A percentile compares a stretch with the other conserved stretches of the same genome.
Conservation (phyloP, 2,329 filamentous ascomycete genomes). For the Akanthomyces lecanii region DNA sequence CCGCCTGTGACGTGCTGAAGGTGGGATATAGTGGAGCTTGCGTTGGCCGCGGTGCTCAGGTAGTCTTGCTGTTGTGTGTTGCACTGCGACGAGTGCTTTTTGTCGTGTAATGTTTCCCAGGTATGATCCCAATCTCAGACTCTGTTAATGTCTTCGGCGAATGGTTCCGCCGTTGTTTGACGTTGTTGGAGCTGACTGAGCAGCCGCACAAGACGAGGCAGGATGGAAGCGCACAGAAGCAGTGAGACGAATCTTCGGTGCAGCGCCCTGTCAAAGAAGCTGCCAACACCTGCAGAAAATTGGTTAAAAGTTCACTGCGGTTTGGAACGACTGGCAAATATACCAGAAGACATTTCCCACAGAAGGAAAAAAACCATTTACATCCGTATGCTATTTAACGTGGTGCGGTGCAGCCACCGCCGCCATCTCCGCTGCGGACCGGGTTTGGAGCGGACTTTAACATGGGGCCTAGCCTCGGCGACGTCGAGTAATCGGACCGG, state of each 20-base stretch:
- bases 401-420: neutral
- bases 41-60: neutral
- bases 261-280: too few relatives aligned
- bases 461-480: neutral
- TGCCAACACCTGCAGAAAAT: too few relatives aligned
- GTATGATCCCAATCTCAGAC: neutral
- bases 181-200: neutral
- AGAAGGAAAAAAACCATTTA: neutral
- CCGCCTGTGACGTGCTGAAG: constrained; percentile 12
- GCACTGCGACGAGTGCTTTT: neutral
- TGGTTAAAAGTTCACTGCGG: too few relatives aligned
- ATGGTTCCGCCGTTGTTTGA: neutral
- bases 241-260: neutral
- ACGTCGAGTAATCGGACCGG: neutral
- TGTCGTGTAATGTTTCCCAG: neutral
- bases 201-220: neutral
- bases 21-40: constrained; percentile 14
- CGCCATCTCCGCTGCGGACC: constrained; percentile 11
- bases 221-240: neutral
- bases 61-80: neutral
- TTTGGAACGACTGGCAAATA: too few relatives aligned
- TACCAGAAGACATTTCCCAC: too few relatives aligned
- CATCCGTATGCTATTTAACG: neutral
- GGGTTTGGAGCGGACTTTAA: constrained; percentile 12
- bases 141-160: too few relatives aligned